Conservation (phyloP, 768 basidiomycete genomes). For the Amanita brunnescens region DNA sequence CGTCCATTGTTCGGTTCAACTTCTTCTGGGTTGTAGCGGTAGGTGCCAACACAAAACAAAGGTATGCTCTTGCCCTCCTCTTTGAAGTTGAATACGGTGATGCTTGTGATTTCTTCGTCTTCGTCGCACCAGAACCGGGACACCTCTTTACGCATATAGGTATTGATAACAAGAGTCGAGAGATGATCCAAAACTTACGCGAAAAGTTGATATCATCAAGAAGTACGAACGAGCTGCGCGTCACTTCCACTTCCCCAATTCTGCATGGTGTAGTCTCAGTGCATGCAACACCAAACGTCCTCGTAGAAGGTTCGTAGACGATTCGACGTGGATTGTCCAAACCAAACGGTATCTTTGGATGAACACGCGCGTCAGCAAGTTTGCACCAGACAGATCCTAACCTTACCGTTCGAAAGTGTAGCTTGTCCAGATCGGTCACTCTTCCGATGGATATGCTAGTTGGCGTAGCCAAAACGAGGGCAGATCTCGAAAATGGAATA, state of each 20-base stretch:
- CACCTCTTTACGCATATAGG: slow-evolving; percentile 24
- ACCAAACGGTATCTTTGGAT: slow-evolving; percentile 56
- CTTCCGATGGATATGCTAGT: slow-evolving; percentile 55
- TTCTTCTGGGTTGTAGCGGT: slow-evolving; percentile 32
- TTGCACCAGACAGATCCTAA: not conserved
- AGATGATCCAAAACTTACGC: slow-evolving; percentile 32
- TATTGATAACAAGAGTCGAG: not conserved
- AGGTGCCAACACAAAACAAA: slow-evolving; percentile 45
- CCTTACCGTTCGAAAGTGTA: slow-evolving; percentile 73
- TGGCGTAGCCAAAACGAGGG: slow-evolving; percentile 51
- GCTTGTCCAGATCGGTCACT: slow-evolving; percentile 60
- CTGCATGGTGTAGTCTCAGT: slow-evolving; percentile 43
- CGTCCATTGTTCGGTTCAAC: slow-evolving; percentile 48
- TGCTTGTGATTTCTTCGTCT: slow-evolving; percentile 57
- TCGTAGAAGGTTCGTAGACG: slow-evolving; percentile 43
- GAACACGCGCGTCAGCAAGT: not conserved
- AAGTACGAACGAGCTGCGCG: slow-evolving; percentile 52
- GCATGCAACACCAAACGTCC: slow-evolving; percentile 61
- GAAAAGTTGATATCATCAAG: slow-evolving; percentile 58
- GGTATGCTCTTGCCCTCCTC: slow-evolving; percentile 24
- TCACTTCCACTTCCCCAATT: slow-evolving; percentile 38
- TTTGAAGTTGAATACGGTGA: slow-evolving; percentile 28
- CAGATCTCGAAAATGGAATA: slow-evolving; percentile 35
- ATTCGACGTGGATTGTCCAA: slow-evolving; percentile 64
- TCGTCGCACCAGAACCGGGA: slow-evolving; percentile 37